Evolutionary conservation across 208 protist species (phyloP).

Genomic region (Angomonas desouzai): DNA sequence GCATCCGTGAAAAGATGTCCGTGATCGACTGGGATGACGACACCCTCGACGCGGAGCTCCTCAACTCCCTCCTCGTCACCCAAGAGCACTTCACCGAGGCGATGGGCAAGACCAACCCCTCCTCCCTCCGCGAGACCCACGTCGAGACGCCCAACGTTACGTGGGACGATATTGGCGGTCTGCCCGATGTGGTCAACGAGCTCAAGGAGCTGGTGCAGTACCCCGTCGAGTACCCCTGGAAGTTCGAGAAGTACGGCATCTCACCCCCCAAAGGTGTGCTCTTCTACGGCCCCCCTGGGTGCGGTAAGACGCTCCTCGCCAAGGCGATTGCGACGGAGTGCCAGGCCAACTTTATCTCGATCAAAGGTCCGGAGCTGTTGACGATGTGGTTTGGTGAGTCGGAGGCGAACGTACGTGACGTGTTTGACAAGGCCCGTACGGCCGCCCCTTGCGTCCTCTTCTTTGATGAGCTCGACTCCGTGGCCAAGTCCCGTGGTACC

Average conservation of each 20-base stretch:
- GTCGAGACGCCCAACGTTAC: constrained; percentile 99
- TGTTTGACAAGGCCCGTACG: constrained; percentile 99
- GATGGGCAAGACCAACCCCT: constrained; percentile 96
- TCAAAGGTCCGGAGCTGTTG: constrained; percentile 99
- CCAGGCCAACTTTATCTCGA: constrained; percentile 99
- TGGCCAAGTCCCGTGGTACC: constrained; percentile 96
- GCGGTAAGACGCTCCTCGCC: constrained; percentile 98
- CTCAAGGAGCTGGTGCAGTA: constrained; percentile 99
- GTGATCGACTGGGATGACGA: constrained; percentile 99
- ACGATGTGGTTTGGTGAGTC: constrained; percentile 99
- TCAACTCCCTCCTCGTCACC: constrained; percentile 98
- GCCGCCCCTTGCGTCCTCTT: constrained; percentile 99
- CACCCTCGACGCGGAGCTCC: constrained; percentile 97
- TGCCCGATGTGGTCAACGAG: constrained; percentile 98
- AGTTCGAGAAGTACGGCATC: constrained; percentile 99
- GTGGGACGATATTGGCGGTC: constrained; percentile 99
- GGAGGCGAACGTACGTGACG: constrained; percentile 99
- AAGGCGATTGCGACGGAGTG: constrained; percentile 98
- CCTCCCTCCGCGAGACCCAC: constrained; percentile 98
- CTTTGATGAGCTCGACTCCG: constrained; percentile 99
- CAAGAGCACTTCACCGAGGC: constrained; percentile 99
- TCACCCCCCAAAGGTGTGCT: constrained; percentile 97
- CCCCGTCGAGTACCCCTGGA: constrained; percentile 99
- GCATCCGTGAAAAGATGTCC: constrained; percentile 99
- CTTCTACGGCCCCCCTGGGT: constrained; percentile 99